These are phyloP conservation scores for Microbotryomycetes sp. DNA, from an alignment of 1,284 basidiomycete genomes.

Conservation along the genomic window DNA sequence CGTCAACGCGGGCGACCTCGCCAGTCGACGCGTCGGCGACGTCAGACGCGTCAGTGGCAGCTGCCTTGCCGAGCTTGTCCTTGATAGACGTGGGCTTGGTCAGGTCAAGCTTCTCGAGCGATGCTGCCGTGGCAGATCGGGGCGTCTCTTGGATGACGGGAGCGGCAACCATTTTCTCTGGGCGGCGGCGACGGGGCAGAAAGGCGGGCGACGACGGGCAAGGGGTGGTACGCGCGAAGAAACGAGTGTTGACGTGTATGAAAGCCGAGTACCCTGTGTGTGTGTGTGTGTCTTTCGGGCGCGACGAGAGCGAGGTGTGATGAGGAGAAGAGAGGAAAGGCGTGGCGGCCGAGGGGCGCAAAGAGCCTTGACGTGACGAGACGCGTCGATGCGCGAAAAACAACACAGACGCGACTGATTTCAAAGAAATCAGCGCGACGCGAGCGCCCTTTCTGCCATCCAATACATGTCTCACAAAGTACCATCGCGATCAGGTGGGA, in stretches of 20 bases:
- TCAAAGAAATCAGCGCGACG: too few species aligned
- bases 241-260: neutral
- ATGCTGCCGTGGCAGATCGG: constrained; percentile 46
- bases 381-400: neutral
- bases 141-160: constrained; percentile 43
- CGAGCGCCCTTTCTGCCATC: too few species aligned
- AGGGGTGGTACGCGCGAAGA: neutral
- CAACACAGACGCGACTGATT: neutral
- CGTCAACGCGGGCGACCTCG: constrained; percentile 18
- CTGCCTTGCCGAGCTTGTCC: constrained; percentile 31
- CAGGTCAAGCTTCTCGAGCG: constrained; percentile 45
- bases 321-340: neutral
- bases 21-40: constrained; percentile 3
- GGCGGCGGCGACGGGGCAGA: neutral
- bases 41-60: neutral
- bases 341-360: too few species aligned
- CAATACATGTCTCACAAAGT: too few species aligned
- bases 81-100: constrained; percentile 39
- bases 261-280: neutral
- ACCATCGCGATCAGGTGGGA: too few species aligned
- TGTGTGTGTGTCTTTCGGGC: too few species aligned
- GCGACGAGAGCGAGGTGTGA: neutral
- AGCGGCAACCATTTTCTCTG: constrained; percentile 38
- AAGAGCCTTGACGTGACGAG: too few species aligned
- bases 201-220: neutral